A percentile compares a stretch with the other conserved stretches of the same genome.
These are phyloP conservation scores for Lipomyces yamadae DNA, from an alignment of 805 yeast genomes.

Conservation along the genomic window DNA sequence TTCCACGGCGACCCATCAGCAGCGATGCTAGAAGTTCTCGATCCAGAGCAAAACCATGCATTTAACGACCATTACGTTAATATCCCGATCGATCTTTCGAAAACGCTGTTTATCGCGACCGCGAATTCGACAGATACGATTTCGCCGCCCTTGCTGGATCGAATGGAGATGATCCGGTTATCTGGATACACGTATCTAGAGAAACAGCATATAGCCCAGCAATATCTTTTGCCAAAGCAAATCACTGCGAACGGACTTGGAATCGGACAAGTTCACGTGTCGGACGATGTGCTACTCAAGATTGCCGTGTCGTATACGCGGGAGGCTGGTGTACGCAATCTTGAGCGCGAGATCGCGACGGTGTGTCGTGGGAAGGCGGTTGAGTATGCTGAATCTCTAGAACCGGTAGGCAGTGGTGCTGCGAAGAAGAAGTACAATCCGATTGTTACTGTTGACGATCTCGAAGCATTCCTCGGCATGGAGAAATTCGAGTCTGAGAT, in stretches of 20 bases:
- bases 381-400: constrained; percentile 54
- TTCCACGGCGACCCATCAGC: constrained; percentile 88
- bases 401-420: constrained; percentile 39
- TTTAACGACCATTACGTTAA: constrained; percentile 85
- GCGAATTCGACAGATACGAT: constrained; percentile 76
- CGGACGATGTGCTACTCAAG: constrained; percentile 60
- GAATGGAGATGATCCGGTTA: constrained; percentile 80
- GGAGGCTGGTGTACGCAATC: constrained; percentile 83
- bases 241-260: constrained; percentile 67
- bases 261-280: constrained; percentile 52
- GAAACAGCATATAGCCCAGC: constrained; percentile 71
- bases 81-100: constrained; percentile 82
- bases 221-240: constrained; percentile 77
- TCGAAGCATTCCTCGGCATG: constrained; percentile 71
- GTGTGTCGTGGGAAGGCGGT: constrained; percentile 84
- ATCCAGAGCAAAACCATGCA: constrained; percentile 81
- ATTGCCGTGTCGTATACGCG: constrained; percentile 74
- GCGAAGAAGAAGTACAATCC: constrained; percentile 46
- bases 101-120: constrained; percentile 81
- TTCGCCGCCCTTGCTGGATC: constrained; percentile 76
- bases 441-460: constrained; percentile 56
- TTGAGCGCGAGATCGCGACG: constrained; percentile 75
- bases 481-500: constrained; percentile 56
- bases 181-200: constrained; percentile 81
- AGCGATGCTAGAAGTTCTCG: constrained; percentile 83